A percentile compares a stretch with the other conserved stretches of the same genome.
Conservation (phyloP, 768 basidiomycete genomes). For the Austroboletus festivus region DNA sequence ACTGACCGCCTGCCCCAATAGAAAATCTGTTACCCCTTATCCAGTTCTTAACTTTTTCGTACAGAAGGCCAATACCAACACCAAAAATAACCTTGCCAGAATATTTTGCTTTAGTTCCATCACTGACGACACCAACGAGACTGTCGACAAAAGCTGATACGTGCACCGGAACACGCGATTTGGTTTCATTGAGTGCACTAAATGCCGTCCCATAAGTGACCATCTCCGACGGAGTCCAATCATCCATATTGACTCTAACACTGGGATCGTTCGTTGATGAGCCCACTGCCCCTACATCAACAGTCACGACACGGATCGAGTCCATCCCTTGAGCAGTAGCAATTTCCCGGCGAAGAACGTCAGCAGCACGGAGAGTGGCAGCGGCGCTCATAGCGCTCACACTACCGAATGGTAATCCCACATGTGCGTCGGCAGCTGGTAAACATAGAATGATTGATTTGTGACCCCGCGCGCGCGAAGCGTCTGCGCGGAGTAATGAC, state of each 20-base stretch:
- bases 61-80: slow-evolving; percentile 40
- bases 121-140: slow-evolving; percentile 58
- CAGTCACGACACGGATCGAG: slow-evolving; percentile 49
- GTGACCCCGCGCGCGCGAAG: slow-evolving; percentile 45
- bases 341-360: slow-evolving; percentile 74
- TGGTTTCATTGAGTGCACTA: slow-evolving; percentile 41
- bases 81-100: slow-evolving; percentile 42
- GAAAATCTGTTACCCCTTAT: slow-evolving; percentile 65
- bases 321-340: slow-evolving; percentile 65
- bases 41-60: slow-evolving; percentile 48
- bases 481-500: slow-evolving; percentile 70
- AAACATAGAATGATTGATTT: slow-evolving; percentile 66
- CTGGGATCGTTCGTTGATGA: slow-evolving; percentile 23
- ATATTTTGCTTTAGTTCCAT: slow-evolving; percentile 40
- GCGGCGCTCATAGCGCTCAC: slow-evolving; percentile 76
- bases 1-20: slow-evolving; percentile 77
- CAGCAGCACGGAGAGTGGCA: slow-evolving; percentile 65
- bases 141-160: slow-evolving; percentile 55
- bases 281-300: slow-evolving; percentile 67
- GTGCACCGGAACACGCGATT: slow-evolving; percentile 53
- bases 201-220: slow-evolving; percentile 71
- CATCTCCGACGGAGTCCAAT: slow-evolving; percentile 75
- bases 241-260: slow-evolving; percentile 52
- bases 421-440: slow-evolving; percentile 66
- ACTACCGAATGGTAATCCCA: slow-evolving; percentile 65